These are phyloP conservation scores for Claviceps maximensis DNA, from an alignment of 2,329 filamentous ascomycete genomes.

Conservation along the genomic window DNA sequence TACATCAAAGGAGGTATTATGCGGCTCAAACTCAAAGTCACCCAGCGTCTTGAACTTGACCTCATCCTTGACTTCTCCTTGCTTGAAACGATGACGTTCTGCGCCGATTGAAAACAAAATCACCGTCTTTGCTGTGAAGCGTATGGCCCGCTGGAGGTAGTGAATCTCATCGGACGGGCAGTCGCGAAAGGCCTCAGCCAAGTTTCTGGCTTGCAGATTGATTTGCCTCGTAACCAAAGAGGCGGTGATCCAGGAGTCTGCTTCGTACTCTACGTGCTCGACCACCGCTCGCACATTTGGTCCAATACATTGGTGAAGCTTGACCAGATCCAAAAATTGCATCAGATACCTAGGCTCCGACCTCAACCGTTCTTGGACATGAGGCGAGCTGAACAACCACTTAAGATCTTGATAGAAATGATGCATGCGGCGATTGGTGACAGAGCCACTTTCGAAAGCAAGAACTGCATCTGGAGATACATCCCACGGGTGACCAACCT, in stretches of 20 bases:
- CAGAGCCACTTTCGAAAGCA: conserved; percentile 85
- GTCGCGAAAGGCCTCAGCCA: conserved; percentile 74
- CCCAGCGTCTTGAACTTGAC: conserved; percentile 66
- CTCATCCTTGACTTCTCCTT: conserved; percentile 78
- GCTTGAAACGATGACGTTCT: conserved; percentile 74
- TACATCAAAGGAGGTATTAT: conserved; percentile 46
- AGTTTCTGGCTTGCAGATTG: conserved; percentile 78
- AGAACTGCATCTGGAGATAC: conserved; percentile 76
- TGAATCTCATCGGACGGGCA: conserved; percentile 49
- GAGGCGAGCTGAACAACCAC: conserved; percentile 76
- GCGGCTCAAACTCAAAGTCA: conserved; percentile 67
- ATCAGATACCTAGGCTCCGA: conserved; percentile 76
- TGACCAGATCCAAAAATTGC: conserved; percentile 91
- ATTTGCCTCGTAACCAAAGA: conserved; percentile 91
- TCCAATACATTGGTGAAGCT: conserved; percentile 92
- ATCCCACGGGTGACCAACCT: conserved; percentile 87
- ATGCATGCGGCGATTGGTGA: conserved; percentile 90
- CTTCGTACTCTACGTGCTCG: conserved; percentile 96
- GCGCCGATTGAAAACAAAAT: conserved; percentile 79
- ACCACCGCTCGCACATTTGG: conserved; percentile 82
- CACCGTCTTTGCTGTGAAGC: conserved; percentile 65
- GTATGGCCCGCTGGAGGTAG: conserved; percentile 58
- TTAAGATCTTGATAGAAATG: conserved; percentile 95
- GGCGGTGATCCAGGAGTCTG: conserved; percentile 94
- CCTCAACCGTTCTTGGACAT: conserved; percentile 75